Evolutionary conservation across 345 rosid genomes (phyloP).

Genomic region (Moringa oleifera): DNA sequence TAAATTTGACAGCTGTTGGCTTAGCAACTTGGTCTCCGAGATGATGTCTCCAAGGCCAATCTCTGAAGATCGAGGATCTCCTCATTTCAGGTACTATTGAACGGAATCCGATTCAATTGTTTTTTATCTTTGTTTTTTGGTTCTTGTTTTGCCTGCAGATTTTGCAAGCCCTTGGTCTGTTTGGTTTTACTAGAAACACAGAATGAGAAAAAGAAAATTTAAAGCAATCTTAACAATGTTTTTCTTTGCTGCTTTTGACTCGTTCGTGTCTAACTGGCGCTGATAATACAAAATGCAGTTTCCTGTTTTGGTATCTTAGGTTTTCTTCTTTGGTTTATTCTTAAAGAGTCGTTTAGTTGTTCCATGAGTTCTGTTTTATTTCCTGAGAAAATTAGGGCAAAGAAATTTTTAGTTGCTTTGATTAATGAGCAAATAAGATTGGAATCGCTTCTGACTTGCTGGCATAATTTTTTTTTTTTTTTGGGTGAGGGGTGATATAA

Average conservation of each 20-base stretch:
- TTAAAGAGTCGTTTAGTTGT: neutral
- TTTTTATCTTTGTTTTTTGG: neutral
- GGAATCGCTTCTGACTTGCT: too few species aligned
- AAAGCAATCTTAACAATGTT: too few species aligned
- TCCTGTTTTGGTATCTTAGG: neutral
- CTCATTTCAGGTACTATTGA: constrained; percentile 52
- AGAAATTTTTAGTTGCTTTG: neutral
- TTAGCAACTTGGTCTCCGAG: neutral
- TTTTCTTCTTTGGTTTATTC: too few species aligned
- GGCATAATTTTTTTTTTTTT: too few species aligned
- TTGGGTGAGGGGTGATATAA: too few species aligned
- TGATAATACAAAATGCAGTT: neutral
- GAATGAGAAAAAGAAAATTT: neutral
- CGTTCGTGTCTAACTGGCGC: neutral
- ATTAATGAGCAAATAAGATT: too few species aligned
- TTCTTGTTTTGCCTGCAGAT: neutral
- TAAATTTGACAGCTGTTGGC: neutral
- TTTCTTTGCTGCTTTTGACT: neutral
- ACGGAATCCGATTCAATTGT: constrained; percentile 1
- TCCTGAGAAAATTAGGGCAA: neutral
- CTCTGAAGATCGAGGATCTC: constrained; percentile 76
- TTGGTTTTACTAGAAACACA: constrained; percentile 5
- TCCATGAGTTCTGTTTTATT: neutral
- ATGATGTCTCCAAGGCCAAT: constrained; percentile 80
- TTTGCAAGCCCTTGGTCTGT: constrained; percentile 17